Conservation (phyloP, 176 grass and related monocot genomes). For the Eremochloa ophiuroides region DNA sequence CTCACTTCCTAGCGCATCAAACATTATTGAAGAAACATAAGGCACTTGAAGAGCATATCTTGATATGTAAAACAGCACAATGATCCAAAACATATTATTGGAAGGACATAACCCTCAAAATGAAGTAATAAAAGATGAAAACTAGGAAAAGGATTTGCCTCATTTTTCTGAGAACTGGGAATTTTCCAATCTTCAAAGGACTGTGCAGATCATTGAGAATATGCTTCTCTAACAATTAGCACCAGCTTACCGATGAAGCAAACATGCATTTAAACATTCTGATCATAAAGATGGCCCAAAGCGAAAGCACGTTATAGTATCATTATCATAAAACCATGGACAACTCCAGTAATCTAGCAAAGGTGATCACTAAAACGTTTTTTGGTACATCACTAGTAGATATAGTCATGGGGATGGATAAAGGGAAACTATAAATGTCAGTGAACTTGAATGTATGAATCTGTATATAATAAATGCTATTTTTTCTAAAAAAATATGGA, state of each 20-base stretch:
- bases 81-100: not conserved
- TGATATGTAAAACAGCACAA: not conserved
- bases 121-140: not conserved
- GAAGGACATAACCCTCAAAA: not conserved
- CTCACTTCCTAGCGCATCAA: too few species aligned
- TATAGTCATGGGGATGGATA: not conserved
- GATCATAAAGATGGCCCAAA: not conserved
- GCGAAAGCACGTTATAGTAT: too few species aligned
- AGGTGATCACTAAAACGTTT: not conserved
- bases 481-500: not conserved
- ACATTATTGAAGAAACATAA: not conserved
- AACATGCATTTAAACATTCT: not conserved
- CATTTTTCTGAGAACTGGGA: not conserved
- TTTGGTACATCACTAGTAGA: not conserved
- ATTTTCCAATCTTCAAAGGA: not conserved
- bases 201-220: not conserved
- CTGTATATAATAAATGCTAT: not conserved
- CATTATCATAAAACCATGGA: too few species aligned
- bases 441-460: not conserved
- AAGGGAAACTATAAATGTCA: not conserved
- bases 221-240: not conserved
- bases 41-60: not conserved
- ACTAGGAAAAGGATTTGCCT: not conserved
- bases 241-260: not conserved
- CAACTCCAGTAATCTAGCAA: not conserved